Base-by-base conservation (phyloP, 2,329 filamentous ascomycete genomes). In the Cladophialophora chaetospira region DNA sequence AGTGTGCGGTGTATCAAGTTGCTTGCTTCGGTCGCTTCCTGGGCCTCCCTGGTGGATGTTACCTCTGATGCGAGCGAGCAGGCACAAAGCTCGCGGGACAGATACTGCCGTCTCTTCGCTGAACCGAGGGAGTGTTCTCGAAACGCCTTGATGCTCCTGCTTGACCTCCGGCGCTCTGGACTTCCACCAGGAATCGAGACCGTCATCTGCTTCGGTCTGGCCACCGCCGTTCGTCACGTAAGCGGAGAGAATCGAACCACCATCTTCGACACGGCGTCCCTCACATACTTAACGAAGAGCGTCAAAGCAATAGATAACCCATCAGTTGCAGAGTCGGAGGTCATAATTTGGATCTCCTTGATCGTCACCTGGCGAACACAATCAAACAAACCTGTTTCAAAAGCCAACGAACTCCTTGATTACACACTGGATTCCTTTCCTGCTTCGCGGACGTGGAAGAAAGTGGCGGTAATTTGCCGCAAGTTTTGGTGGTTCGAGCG, bases 401-500 rank as follows among this genome's bases (percentile, higher is more conserved):
- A 45, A 21, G 55, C 55, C 1, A 52, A 61, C 15, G 48, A 48
- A 17, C 43, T 58, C 17, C 51, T 58, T 19, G 55, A 61, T 17
- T 56, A 58, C 38, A 53, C 55, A 11, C n/a, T 61, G 28, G 49
- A 51, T 5, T 56, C 52, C 6, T 61, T 61, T 31, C 59, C 55
- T 6, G 55, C 43, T 8, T 25, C 55, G 5, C 52, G 55, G 19
- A 46, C 51, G 3, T 61, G 59, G 59, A 53, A 61, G 38, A 46
- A 40, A 15, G 52, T 61, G 3, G 29, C 59, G 2, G 45, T 23
- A 9, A 58, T 61, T 15, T 56, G 55, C 51, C 55, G 55, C 35
- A 61, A 58, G 33, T 61, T 61, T 23, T 61, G 55, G 55, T 61
- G 59, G 59, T 58, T 56, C 29, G 55, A 55, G 6, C 48, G 59